Evolutionary conservation across 441 rosid genomes (phyloP), one percentile per base, ranked within the genome.

Genomic region (Mallotus japonicus): DNA sequence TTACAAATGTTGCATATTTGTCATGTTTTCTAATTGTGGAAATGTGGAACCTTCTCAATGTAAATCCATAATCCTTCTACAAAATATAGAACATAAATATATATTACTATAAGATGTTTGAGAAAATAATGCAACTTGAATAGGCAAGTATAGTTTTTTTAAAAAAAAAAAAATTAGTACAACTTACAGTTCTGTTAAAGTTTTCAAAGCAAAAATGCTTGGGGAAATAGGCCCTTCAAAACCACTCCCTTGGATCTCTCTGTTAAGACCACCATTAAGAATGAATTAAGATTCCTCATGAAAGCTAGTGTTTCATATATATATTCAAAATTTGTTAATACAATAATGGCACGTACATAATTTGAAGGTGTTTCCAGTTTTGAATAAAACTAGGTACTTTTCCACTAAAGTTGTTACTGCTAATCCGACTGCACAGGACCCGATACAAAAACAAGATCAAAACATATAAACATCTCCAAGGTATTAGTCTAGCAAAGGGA

Each of bases 191-290:
- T 76, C 68, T 22, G 58, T 59, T 62, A 81, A 57, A 47, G 69
- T 71, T 62, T 37, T 46, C 78, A 85, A 74, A 28, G 64, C 56
- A 53, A 82, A 66, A 65, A 85, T 74, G 62, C 73, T 73, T 0
- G 80, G 42, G 70, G 88, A 85, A 59, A 85, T 83, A 9, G 88
- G 86, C 67, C 85, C 86, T 76, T 76, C 62, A 69, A 85, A 73
- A 76, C 86, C 85, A 56, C 85, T 73, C 1, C 78, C 85, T 69
- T 81, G 85, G 67, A 85, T 74, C 77, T 81, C 86, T 40, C 85
- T 85, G 65, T 71, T 59, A 50, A 53, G 16, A 60, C 46, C 9
- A 13, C 37, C 2, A 67, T 54, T 12, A 37, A 17, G 57, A 62
- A 65, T 37, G 32, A 4, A 42, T 61, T 64, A 1, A 22, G 9